These are phyloP conservation scores for Aspergillus saccharolyticus DNA, from an alignment of 495 filamentous ascomycete species.

Conservation along the genomic window DNA sequence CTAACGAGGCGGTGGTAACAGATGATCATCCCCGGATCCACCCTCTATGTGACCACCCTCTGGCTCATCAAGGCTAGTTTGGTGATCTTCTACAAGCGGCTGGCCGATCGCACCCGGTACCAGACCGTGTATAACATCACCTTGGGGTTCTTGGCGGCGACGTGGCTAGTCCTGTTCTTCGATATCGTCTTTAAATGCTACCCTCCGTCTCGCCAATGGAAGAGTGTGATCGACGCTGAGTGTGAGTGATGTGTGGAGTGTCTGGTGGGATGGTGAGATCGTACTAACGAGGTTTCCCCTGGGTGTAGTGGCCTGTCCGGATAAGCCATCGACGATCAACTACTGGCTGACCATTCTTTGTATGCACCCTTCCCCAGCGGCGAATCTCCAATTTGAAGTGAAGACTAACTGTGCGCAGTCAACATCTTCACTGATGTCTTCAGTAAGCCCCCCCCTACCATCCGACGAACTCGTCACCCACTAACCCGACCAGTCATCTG, in stretches of 20 bases:
- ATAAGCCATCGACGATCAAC: constrained; percentile 13
- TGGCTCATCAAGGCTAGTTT: constrained; percentile 24
- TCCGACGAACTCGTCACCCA: background rate
- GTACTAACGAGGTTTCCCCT: constrained; percentile 6
- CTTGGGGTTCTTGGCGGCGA: constrained; percentile 16
- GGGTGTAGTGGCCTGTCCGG: constrained; percentile 14
- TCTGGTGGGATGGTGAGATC: too few relatives aligned
- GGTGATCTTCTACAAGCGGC: constrained; percentile 25
- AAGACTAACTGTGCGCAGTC: constrained; percentile 13
- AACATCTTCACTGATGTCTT: constrained; percentile 25
- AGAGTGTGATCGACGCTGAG: constrained; percentile 8
- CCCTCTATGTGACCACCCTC: constrained; percentile 21
- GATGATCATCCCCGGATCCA: constrained; percentile 27
- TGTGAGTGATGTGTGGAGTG: too few relatives aligned
- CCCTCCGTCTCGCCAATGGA: constrained; percentile 17
- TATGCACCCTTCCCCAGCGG: constrained; percentile 5
- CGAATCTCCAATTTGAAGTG: background rate
- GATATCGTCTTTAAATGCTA: constrained; percentile 24
- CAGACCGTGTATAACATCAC: constrained; percentile 23
- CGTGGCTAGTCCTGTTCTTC: constrained; percentile 23
- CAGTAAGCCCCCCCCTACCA: constrained; percentile 8
- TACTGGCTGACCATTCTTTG: constrained; percentile 24
- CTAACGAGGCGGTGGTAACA: background rate
- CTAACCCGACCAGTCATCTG: constrained; percentile 19
- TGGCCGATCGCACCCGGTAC: constrained; percentile 22